These are phyloP conservation scores for Apiotrichum sp. DNA, from an alignment of 1,284 basidiomycete genomes.

Conservation along the genomic window DNA sequence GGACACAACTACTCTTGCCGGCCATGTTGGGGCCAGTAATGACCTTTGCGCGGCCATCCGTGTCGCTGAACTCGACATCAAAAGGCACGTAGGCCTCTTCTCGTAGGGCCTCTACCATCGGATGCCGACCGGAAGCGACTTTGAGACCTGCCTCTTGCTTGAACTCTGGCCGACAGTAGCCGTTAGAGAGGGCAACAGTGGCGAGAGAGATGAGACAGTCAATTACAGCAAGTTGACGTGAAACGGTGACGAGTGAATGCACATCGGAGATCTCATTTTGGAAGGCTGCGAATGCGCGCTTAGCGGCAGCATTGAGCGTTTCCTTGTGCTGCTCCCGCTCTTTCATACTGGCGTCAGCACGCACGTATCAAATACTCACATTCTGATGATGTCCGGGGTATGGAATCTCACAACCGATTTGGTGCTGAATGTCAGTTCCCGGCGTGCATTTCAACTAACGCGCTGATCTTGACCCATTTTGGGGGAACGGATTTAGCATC, in stretches of 20 bases:
- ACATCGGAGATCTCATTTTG: conserved; percentile 63
- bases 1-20: conserved; percentile 47
- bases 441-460: conserved; percentile 49
- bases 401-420: conserved; percentile 72
- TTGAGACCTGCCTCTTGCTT: conserved; percentile 54
- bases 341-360: conserved; percentile 47
- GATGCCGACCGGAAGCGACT: conserved; percentile 55
- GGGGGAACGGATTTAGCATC: conserved; percentile 70
- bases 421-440: conserved; percentile 54
- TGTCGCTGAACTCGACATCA: conserved; percentile 41
- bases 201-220: conserved; percentile 45
- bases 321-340: conserved; percentile 74
- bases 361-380: conserved; percentile 36
- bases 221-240: conserved; percentile 66
- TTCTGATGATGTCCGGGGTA: conserved; percentile 62
- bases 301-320: conserved; percentile 60
- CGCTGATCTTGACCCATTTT: conserved; percentile 71
- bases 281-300: conserved; percentile 62
- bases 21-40: conserved; percentile 57
- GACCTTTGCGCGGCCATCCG: conserved; percentile 59
- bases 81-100: conserved; percentile 72
- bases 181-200: conserved; percentile 35
- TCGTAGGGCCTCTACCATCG: conserved; percentile 69
- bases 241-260: conserved; percentile 66
- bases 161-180: conserved; percentile 64